Base-by-base conservation (phyloP, 2,329 filamentous ascomycete genomes). In the Ustulina deusta region DNA sequence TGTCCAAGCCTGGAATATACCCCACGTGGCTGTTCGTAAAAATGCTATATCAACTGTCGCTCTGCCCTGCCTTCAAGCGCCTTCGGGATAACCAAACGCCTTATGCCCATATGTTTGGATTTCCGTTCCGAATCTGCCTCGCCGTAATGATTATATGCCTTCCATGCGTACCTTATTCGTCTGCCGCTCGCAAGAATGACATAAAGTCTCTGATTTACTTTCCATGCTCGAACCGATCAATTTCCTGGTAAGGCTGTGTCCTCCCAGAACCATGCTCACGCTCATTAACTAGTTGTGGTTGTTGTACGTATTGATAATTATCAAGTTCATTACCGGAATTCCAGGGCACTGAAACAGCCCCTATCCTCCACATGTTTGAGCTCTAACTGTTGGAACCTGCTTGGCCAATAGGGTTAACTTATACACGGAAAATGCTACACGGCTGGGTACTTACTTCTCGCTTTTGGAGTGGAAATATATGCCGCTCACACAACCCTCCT, bases 381-480 rank as follows among this genome's bases (percentile, higher is more conserved):
- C 77, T 97, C 93, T 73, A 98, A 85, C 80, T 97, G 93, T 81
- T 99, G 96, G 79, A 95, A 97, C 75, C 93, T 97, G 72, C 15
- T 5, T 56, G 42, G 44, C 63, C 55, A 58, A 49, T 36, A 59
- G 22, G 17, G 58, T 75, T 66, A 72, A 63, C 65, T 67, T 61
- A 25, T 55, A 46, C 27, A 54, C 36, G n/a, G 11, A 11, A 27
- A 29, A 15, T 44, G 52, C 11, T 34, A 17, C n/a, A 27, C 15
- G 42, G 38, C 27, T 15, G 3, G 29, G 15, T 22, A 87, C 92
- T 82, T 81, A 97, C 93, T 95, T 97, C 83, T 98, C 95, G 82
- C 94, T 98, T 83, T 97, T 97, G 13, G 93, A 92, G 82, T 99
- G 96, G 79, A 97, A 99, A 81, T 99, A 99, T 66, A 98, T 97